Percentiles rank a stretch among this genome's conserved stretches.
These are phyloP conservation scores for Pichia kudriavzevii DNA, from an alignment of 1,139 yeast species.

Conservation along the genomic window DNA sequence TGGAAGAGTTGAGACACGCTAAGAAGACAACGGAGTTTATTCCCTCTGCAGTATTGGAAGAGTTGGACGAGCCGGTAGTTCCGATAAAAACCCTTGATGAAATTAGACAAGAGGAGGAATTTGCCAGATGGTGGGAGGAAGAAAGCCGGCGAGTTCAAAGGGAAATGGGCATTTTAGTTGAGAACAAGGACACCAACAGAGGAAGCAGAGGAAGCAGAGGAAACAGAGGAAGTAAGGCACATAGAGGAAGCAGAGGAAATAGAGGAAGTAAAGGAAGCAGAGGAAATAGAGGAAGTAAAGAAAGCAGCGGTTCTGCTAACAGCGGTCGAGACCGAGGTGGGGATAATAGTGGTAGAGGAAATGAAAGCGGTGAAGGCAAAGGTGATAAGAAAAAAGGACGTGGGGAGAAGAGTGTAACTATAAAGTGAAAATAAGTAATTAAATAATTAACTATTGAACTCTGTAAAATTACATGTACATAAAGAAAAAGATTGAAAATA, in stretches of 20 bases:
- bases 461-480: constrained; percentile 1
- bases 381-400: constrained; percentile 3
- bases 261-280: constrained; percentile 3
- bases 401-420: background rate
- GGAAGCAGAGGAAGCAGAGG: constrained; percentile 1
- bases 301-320: constrained; percentile 7
- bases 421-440: too few species aligned
- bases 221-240: background rate
- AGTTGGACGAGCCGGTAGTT: background rate
- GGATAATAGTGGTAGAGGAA: background rate
- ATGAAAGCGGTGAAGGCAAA: background rate
- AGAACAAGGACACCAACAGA: background rate
- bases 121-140: constrained; percentile 76
- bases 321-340: too few species aligned
- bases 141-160: constrained; percentile 56
- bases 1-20: constrained; percentile 11
- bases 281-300: constrained; percentile 1
- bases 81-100: constrained; percentile 46
- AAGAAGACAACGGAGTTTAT: constrained; percentile 5
- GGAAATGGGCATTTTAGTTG: constrained; percentile 30
- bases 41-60: background rate
- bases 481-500: background rate
- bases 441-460: too few species aligned
- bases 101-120: constrained; percentile 71
- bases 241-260: background rate